Percentiles rank a stretch among this genome's conserved stretches.
Conservation (phyloP, 1,139 yeast genomes). For the Zygosaccharomyces pseudobailii region DNA sequence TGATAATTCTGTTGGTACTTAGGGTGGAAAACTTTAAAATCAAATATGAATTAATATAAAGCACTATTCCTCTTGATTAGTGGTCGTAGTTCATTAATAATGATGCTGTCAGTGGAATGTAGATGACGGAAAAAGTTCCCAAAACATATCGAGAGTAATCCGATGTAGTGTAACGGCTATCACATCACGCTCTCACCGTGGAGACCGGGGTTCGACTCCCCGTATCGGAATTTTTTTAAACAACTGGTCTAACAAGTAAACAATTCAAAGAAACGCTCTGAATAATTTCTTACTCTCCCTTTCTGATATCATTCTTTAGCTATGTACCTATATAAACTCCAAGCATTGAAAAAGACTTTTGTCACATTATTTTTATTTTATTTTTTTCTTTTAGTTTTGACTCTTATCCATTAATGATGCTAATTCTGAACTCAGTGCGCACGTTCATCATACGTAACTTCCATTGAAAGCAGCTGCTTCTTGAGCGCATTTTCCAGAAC, state of each 20-base stretch:
- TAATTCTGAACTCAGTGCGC: not conserved
- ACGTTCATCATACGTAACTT: conserved; percentile 8
- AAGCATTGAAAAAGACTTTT: not conserved
- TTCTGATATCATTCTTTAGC: not conserved
- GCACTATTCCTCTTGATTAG: too few relatives aligned
- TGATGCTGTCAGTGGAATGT: too few relatives aligned
- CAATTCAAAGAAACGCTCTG: too few relatives aligned
- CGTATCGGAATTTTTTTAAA: conserved; percentile 1
- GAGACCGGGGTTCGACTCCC: conserved; percentile 7
- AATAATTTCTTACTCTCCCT: not conserved
- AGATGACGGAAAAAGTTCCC: too few relatives aligned
- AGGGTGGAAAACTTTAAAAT: too few relatives aligned
- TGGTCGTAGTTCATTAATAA: too few relatives aligned
- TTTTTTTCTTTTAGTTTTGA: not conserved
- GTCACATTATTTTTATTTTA: not conserved
- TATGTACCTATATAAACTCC: not conserved
- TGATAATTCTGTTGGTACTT: too few relatives aligned
- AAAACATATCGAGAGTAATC: not conserved
- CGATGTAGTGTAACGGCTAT: conserved; percentile 4
- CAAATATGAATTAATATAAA: too few relatives aligned
- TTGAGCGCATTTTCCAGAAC: conserved; percentile 28
- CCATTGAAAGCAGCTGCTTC: conserved; percentile 17
- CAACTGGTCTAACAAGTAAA: too few relatives aligned
- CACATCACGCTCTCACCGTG: conserved; percentile 7
- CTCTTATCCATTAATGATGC: too few relatives aligned